These are phyloP conservation scores for Prunus padus DNA, from an alignment of 306 rosid species.

Conservation along the genomic window DNA sequence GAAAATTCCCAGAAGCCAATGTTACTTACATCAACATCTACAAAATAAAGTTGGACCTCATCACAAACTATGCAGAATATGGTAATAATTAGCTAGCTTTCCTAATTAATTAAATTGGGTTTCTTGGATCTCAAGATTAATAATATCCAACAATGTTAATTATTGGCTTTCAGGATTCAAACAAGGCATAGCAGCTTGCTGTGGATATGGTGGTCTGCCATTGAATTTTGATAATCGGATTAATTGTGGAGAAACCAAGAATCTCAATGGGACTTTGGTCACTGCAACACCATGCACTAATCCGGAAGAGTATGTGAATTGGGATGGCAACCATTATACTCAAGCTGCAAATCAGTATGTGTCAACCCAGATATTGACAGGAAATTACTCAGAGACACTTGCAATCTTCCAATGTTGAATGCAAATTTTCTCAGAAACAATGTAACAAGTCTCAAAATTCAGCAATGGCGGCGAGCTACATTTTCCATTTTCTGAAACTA, in stretches of 20 bases:
- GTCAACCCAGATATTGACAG: constrained; percentile 32
- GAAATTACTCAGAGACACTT: constrained; percentile 32
- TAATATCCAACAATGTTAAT: no score
- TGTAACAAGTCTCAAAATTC: no score
- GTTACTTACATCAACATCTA: constrained; percentile 37
- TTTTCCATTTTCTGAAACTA: no score
- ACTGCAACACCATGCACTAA: constrained; percentile 31
- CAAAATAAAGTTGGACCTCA: constrained; percentile 36
- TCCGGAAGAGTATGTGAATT: constrained; percentile 34
- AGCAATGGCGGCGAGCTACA: no score
- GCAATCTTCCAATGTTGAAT: background rate
- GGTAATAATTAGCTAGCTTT: constrained; percentile 20
- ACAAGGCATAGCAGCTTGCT: constrained; percentile 40
- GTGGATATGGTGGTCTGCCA: constrained; percentile 45
- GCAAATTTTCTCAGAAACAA: background rate
- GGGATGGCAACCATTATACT: constrained; percentile 48
- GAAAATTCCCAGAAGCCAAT: constrained; percentile 26
- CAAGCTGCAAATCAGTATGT: constrained; percentile 41
- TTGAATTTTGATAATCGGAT: constrained; percentile 34
- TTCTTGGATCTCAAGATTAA: background rate
- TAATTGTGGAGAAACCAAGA: constrained; percentile 35
- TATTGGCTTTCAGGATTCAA: constrained; percentile 29
- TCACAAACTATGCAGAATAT: constrained; percentile 31
- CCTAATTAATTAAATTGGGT: background rate
- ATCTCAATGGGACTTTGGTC: constrained; percentile 27